phyloP scores from a whole-genome alignment of 202 grass and related monocot genomes.

The Setaria viridis region DNA sequence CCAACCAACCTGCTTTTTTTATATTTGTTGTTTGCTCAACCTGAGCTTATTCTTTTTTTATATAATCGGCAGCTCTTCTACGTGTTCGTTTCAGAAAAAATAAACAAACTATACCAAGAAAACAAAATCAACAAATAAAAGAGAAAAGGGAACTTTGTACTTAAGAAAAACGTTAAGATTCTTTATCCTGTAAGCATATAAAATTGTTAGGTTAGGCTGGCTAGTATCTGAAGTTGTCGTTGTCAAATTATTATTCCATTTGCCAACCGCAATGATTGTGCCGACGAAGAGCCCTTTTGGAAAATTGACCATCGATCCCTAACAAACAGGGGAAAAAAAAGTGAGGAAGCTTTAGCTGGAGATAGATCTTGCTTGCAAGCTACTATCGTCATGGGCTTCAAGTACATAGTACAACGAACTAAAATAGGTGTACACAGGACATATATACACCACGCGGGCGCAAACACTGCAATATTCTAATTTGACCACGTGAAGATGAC shows the following conservation, averaged over 20 bases:
- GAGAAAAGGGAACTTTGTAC: neutral
- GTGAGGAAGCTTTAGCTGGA: neutral
- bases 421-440: neutral
- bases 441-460: neutral
- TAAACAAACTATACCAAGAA: neutral
- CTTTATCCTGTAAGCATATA: neutral
- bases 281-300: neutral
- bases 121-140: neutral
- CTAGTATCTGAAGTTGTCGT: neutral
- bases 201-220: neutral
- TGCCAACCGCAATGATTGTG: neutral
- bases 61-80: too few relatives aligned
- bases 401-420: neutral
- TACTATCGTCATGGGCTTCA: neutral
- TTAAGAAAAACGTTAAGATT: neutral
- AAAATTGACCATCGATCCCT: neutral
- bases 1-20: too few relatives aligned
- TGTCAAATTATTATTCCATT: conserved; percentile 8
- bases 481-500: neutral
- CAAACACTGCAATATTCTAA: neutral
- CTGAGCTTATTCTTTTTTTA: too few relatives aligned
- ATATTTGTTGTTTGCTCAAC: too few relatives aligned
- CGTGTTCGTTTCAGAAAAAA: too few relatives aligned
- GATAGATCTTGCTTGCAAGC: conserved; percentile 9
- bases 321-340: neutral